phyloP scores from a whole-genome alignment of 1,284 basidiomycete genomes.

The Ceratobasidium sp. region DNA sequence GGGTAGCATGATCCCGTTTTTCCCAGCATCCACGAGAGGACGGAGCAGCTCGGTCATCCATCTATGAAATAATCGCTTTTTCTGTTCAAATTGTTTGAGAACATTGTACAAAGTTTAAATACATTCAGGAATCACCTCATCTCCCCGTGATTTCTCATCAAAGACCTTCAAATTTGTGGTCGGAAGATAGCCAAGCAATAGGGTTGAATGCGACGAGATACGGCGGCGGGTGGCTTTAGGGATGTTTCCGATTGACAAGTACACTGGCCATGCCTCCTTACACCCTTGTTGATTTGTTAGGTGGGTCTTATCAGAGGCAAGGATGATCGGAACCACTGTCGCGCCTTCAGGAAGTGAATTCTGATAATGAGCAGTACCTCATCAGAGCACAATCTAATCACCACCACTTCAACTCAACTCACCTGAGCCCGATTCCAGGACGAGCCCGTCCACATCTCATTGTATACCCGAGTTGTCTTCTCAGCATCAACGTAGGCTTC shows the following conservation, averaged over 20 bases:
- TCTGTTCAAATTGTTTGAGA: not conserved
- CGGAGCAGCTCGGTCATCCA: constrained; percentile 6
- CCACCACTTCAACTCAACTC: not conserved
- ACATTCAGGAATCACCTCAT: not conserved
- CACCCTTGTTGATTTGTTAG: constrained; percentile 32
- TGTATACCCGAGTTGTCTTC: not conserved
- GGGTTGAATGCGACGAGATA: not conserved
- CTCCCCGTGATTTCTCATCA: not conserved
- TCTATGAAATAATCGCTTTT: constrained; percentile 22
- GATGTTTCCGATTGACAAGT: constrained; percentile 47
- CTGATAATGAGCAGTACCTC: constrained; percentile 9
- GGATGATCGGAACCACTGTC: constrained; percentile 44
- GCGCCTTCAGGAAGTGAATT: constrained; percentile 32
- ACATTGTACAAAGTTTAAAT: too few relatives aligned
- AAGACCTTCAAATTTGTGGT: not conserved
- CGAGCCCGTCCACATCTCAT: constrained; percentile 40
- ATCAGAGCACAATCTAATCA: not conserved
- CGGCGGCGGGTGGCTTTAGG: not conserved
- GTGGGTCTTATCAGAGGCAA: constrained; percentile 47
- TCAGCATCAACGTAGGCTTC: constrained; percentile 18
- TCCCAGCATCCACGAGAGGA: not conserved
- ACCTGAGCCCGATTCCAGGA: constrained; percentile 43
- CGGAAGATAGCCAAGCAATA: not conserved
- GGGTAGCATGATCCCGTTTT: not conserved
- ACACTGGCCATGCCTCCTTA: constrained; percentile 46